Conservation (phyloP, 139 green algal genomes). For the Pseudopediastrum boryanum region DNA sequence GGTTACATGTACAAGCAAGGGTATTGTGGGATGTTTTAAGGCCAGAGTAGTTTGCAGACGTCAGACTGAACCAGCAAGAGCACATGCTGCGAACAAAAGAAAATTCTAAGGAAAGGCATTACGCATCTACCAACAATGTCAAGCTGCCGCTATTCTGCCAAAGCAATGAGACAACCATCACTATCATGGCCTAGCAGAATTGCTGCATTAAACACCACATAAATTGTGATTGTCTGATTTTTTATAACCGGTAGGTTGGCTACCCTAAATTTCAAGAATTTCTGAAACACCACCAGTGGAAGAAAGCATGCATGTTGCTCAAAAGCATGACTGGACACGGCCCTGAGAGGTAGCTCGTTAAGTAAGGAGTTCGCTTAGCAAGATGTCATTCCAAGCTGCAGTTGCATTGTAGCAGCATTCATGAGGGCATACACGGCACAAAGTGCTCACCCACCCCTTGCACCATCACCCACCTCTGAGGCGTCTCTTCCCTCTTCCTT, state of each 20-base stretch:
- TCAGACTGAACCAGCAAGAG: background rate
- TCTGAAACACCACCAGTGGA: too few species aligned
- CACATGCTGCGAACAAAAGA: background rate
- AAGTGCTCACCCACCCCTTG: background rate
- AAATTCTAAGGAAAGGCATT: too few species aligned
- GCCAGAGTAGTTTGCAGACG: background rate
- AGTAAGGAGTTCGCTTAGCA: background rate
- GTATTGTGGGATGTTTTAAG: background rate
- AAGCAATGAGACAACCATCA: too few species aligned
- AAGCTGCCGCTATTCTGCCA: too few species aligned
- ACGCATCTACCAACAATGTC: too few species aligned
- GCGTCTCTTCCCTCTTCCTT: slow-evolving; percentile 55
- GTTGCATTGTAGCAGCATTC: background rate
- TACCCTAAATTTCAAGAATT: too few species aligned
- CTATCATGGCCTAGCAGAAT: too few species aligned
- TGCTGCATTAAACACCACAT: too few species aligned
- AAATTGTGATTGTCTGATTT: too few species aligned
- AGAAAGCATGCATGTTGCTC: too few species aligned
- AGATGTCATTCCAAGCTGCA: background rate
- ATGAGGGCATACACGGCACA: background rate
- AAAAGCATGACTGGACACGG: too few species aligned
- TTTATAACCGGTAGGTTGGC: too few species aligned
- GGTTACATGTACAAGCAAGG: background rate
- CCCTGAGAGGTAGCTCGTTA: background rate
- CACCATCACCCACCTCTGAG: slow-evolving; percentile 11